These are phyloP conservation scores for Ambrosia artemisiifolia DNA, from an alignment of 129 eudicot species.

Conservation along the genomic window DNA sequence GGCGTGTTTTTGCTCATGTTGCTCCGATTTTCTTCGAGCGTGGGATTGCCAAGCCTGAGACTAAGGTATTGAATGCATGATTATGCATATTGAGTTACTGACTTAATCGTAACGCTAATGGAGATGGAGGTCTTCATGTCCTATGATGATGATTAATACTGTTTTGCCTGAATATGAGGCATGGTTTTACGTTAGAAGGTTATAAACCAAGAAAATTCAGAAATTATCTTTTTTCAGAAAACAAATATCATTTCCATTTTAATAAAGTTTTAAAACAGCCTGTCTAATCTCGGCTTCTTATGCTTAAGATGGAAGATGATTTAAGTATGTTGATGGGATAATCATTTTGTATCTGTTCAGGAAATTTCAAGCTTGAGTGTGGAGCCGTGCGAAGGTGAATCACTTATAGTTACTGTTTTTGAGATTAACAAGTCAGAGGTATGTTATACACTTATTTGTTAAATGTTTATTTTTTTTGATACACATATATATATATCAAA, in stretches of 20 bases:
- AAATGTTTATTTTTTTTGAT: background rate
- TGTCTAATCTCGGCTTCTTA: too few species aligned
- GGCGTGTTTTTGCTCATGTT: constrained; percentile 86
- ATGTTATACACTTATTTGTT: constrained; percentile 20
- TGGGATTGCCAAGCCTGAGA: constrained; percentile 85
- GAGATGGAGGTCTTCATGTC: background rate
- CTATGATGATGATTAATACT: background rate
- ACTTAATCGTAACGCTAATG: background rate
- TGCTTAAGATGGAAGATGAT: too few species aligned
- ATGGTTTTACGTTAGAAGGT: too few species aligned
- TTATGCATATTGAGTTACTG: background rate
- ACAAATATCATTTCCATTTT: too few species aligned
- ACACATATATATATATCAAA: background rate
- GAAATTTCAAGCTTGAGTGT: constrained; percentile 98
- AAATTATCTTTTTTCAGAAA: too few species aligned
- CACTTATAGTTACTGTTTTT: constrained; percentile 76
- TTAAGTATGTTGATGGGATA: too few species aligned
- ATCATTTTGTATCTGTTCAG: constrained; percentile 33
- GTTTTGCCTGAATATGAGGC: background rate
- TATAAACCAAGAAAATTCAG: too few species aligned
- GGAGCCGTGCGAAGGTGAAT: constrained; percentile 91
- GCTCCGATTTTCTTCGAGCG: constrained; percentile 96
- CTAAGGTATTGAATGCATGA: constrained; percentile 53
- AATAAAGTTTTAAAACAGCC: too few species aligned
- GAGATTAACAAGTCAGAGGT: constrained; percentile 81